Evolutionary conservation across 2,329 filamentous ascomycete species (phyloP).

Genomic region (Sporothrix humicola): DNA sequence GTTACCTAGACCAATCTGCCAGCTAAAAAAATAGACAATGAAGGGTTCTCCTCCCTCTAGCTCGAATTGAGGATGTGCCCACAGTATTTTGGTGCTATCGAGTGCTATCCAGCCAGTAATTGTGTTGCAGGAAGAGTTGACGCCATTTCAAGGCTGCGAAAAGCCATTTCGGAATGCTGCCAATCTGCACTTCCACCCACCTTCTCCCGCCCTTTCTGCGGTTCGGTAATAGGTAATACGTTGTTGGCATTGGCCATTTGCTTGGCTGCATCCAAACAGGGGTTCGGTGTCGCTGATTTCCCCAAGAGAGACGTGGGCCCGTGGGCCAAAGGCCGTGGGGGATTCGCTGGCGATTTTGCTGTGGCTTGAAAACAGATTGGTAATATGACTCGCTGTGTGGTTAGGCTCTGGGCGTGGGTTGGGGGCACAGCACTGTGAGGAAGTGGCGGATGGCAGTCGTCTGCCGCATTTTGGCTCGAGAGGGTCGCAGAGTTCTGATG

Average conservation of each 20-base stretch:
- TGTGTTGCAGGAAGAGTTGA: conserved; percentile 13
- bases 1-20: neutral
- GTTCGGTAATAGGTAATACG: neutral
- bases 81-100: conserved; percentile 6
- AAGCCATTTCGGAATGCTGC: conserved; percentile 4
- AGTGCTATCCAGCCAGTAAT: neutral
- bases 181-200: neutral
- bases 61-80: conserved; percentile 17
- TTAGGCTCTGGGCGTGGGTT: conserved; percentile 12
- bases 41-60: conserved; percentile 24
- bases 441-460: too few relatives aligned
- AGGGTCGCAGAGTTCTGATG: neutral
- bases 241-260: conserved; percentile 3
- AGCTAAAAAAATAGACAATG: conserved; percentile 7
- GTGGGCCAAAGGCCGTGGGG: conserved; percentile 24
- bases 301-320: conserved; percentile 13
- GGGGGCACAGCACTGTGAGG: neutral
- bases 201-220: neutral
- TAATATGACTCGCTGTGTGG: conserved; percentile 2
- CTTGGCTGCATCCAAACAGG: conserved; percentile 19
- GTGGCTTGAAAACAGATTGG: conserved; percentile 15
- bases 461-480: too few relatives aligned
- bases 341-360: conserved; percentile 25
- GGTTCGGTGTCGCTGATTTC: neutral
- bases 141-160: neutral